phyloP scores from a whole-genome alignment of 2,329 filamentous ascomycete species.

The Pyrenophora tritici-repentis region DNA sequence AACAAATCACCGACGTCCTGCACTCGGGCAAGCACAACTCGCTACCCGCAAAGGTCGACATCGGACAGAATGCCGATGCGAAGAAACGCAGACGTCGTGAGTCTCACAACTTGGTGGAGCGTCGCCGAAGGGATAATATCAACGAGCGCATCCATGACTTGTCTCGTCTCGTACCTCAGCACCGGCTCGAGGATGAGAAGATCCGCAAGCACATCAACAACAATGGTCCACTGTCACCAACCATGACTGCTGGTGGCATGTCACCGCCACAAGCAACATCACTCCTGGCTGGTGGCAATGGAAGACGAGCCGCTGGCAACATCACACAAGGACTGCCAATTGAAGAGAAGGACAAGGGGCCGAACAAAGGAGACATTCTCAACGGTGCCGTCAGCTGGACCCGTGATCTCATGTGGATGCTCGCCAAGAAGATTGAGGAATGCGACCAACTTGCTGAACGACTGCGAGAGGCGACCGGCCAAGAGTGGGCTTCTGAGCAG shows the following conservation, averaged over 20 bases:
- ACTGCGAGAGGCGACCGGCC: slow-evolving; percentile 55
- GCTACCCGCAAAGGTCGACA: slow-evolving; percentile 80
- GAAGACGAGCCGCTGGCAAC: slow-evolving; percentile 78
- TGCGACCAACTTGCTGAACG: slow-evolving; percentile 81
- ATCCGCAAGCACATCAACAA: slow-evolving; percentile 93
- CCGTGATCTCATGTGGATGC: slow-evolving; percentile 95
- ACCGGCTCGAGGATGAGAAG: slow-evolving; percentile 95
- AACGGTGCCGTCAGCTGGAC: slow-evolving; percentile 98
- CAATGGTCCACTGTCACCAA: slow-evolving; percentile 86
- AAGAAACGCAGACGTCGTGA: slow-evolving; percentile 90
- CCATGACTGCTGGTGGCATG: slow-evolving; percentile 71
- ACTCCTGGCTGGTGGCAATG: slow-evolving; percentile 81
- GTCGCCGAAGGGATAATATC: slow-evolving; percentile 93
- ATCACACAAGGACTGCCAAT: slow-evolving; percentile 92
- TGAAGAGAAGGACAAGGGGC: slow-evolving; percentile 97
- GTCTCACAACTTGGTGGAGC: slow-evolving; percentile 95
- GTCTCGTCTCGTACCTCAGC: slow-evolving; percentile 87
- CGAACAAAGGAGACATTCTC: slow-evolving; percentile 97
- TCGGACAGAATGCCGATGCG: slow-evolving; percentile 80
- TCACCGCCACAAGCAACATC: slow-evolving; percentile 81
- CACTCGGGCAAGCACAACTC: slow-evolving; percentile 82
- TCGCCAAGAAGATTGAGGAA: slow-evolving; percentile 85
- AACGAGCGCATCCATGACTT: slow-evolving; percentile 98
- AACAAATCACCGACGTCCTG: slow-evolving; percentile 86
- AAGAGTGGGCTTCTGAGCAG: slow-evolving; percentile 49